Conservation (phyloP, 257 asterid species). For the Ocimum tenuiflorum region DNA sequence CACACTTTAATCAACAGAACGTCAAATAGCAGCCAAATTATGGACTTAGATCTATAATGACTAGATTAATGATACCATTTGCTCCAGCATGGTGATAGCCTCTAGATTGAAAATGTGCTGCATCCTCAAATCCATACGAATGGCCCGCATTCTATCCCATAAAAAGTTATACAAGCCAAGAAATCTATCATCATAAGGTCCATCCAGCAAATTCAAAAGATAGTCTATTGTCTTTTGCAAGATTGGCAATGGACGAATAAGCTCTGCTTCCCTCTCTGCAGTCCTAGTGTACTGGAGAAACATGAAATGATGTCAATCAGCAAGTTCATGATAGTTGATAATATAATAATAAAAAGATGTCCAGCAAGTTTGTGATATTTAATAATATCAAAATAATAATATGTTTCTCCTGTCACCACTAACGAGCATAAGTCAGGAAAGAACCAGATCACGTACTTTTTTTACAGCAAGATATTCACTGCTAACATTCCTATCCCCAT, state of each 20-base stretch:
- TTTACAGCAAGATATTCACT: slow-evolving; percentile 76
- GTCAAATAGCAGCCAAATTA: background rate
- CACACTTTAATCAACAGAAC: background rate
- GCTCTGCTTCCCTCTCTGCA: slow-evolving; percentile 91
- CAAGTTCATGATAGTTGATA: background rate
- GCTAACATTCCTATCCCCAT: slow-evolving; percentile 84
- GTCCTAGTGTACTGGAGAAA: slow-evolving; percentile 85
- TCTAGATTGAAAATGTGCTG: slow-evolving; percentile 81
- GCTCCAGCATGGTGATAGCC: slow-evolving; percentile 93
- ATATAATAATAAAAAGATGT: background rate
- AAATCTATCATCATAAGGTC: slow-evolving; percentile 68
- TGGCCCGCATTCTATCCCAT: slow-evolving; percentile 99
- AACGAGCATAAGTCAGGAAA: background rate
- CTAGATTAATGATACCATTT: slow-evolving; percentile 54
- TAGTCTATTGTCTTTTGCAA: slow-evolving; percentile 79
- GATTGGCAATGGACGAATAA: slow-evolving; percentile 91
- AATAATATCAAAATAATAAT: background rate
- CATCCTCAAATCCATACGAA: slow-evolving; percentile 99
- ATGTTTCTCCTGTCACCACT: background rate
- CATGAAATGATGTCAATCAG: slow-evolving; percentile 24
- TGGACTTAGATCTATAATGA: slow-evolving; percentile 12
- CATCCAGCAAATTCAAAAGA: slow-evolving; percentile 71
- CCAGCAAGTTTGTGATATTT: slow-evolving; percentile 8
- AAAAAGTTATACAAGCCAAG: slow-evolving; percentile 89
- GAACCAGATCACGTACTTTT: slow-evolving; percentile 44